Base-by-base conservation (phyloP, 139 green algal genomes). In the Chlorella sp. region DNA sequence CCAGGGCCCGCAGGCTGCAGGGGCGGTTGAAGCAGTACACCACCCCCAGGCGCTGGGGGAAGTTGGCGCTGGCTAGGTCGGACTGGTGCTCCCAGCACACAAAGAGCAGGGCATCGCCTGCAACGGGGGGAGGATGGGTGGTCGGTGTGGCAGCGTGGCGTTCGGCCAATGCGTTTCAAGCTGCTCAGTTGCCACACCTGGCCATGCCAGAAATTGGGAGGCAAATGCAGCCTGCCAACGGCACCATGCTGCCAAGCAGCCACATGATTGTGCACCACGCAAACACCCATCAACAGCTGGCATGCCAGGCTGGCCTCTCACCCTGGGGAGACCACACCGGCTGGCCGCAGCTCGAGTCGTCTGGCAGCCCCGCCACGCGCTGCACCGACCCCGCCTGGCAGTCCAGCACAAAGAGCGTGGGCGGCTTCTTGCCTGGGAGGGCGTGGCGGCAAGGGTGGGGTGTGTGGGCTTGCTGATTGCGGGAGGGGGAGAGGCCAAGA, bases 1-100 rank as follows among this genome's bases (percentile, higher is more conserved):
- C 32, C 48, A 93, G 69, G 34, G 88, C 89, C 65, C 91, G 90
- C 68, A 98, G 67, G 36, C 67, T 48, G 76, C 92, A 95, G 7
- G 92, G 92, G 32, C 96, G 92, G 89, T 98, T 99, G 85, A 94
- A 93, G 90, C 96, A 99, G 87, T 95, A 96, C 0, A 98, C 91
- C 9, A 98, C 94, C 56, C 96, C 96, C 43, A 99, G 90, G 36
- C 87, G 84, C 64, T 88, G 80, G 3, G 88, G 91, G 77, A 97
- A 95, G 85, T 95, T 96, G 43, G 73, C 54, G 13, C 88, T 46
- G 20, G 73, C 60, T 17, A 80, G 65, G 46, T 72, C 82, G 72
- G 46, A 70, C 80, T 76, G 51, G 81, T 96, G 88, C 41, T 87
- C 81, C 96, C 96, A 99, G 13, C 79, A 93, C n/a, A 96, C 92